phyloP scores from a whole-genome alignment of 2,329 filamentous ascomycete genomes.

The Reticulascus tulasneorum region DNA sequence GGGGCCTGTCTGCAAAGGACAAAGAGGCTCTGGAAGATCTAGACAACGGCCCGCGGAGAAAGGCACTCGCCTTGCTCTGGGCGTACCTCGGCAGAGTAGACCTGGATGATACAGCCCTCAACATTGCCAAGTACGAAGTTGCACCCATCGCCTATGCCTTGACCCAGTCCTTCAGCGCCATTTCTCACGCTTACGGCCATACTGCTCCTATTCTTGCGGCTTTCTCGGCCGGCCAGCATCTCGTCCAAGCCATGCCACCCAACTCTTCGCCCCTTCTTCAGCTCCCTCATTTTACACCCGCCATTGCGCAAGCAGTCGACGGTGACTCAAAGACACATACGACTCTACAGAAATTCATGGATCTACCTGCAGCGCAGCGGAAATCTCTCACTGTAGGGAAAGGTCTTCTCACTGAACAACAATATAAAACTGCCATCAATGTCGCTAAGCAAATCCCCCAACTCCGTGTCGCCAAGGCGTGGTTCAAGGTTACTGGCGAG shows the following conservation, averaged over 20 bases:
- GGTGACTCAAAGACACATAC: conserved; percentile 71
- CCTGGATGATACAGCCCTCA: conserved; percentile 70
- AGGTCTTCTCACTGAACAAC: conserved; percentile 65
- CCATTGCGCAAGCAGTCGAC: conserved; percentile 63
- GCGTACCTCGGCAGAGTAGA: conserved; percentile 89
- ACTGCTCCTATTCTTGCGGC: conserved; percentile 77
- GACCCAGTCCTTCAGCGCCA: conserved; percentile 81
- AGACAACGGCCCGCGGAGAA: conserved; percentile 76
- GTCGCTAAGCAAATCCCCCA: conserved; percentile 82
- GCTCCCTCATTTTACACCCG: conserved; percentile 78
- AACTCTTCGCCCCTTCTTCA: conserved; percentile 84
- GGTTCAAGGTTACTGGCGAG: conserved; percentile 98
- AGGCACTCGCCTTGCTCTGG: conserved; percentile 88
- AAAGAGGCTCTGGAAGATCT: conserved; percentile 72
- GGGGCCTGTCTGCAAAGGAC: conserved; percentile 70
- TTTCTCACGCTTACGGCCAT: conserved; percentile 82
- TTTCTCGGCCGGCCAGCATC: conserved; percentile 76
- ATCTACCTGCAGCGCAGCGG: conserved; percentile 70
- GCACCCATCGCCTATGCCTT: conserved; percentile 82
- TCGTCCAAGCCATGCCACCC: conserved; percentile 87
- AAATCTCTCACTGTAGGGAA: conserved; percentile 67
- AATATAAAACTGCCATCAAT: conserved; percentile 71
- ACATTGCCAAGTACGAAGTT: conserved; percentile 84
- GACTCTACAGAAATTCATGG: conserved; percentile 85
- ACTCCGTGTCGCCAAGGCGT: conserved; percentile 83